Conservation (phyloP, 768 basidiomycete genomes). For the Suillus variegatus region DNA sequence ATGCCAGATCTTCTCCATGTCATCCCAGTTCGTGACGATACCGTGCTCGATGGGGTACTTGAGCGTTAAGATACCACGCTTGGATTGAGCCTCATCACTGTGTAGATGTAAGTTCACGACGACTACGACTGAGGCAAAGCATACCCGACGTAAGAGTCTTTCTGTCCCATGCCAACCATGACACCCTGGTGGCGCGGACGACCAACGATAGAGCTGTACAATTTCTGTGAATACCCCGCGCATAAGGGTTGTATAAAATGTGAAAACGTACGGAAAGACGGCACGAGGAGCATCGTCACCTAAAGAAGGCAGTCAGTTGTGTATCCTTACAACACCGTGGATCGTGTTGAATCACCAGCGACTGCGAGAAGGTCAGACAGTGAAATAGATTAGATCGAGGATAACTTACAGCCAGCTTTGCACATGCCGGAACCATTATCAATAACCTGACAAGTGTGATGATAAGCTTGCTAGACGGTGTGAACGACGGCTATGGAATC, state of each 20-base stretch:
- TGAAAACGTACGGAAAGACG: conserved; percentile 84
- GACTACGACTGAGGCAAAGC: background rate
- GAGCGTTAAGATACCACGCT: conserved; percentile 91
- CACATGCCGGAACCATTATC: conserved; percentile 99
- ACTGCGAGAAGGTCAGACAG: conserved; percentile 42
- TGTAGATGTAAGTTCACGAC: background rate
- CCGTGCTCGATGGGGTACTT: conserved; percentile 96
- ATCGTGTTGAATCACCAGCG: conserved; percentile 48
- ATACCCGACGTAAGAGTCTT: conserved; percentile 95
- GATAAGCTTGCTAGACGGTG: conserved; percentile 9
- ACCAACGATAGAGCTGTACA: conserved; percentile 84
- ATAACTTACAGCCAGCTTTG: conserved; percentile 94
- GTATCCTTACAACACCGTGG: background rate
- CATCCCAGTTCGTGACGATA: conserved; percentile 98
- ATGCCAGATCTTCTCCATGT: conserved; percentile 99
- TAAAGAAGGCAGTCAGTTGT: conserved; percentile 27
- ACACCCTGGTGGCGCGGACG: conserved; percentile 94
- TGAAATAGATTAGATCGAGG: conserved; percentile 6
- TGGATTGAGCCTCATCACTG: conserved; percentile 90
- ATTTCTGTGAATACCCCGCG: background rate
- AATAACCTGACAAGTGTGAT: conserved; percentile 58
- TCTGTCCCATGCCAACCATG: conserved; percentile 97
- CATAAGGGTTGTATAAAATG: background rate
- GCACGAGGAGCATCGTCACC: conserved; percentile 91
- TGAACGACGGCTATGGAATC: background rate